Base-by-base conservation (phyloP, 1,284 basidiomycete species). In the Kalmanozyma brasiliensis region DNA sequence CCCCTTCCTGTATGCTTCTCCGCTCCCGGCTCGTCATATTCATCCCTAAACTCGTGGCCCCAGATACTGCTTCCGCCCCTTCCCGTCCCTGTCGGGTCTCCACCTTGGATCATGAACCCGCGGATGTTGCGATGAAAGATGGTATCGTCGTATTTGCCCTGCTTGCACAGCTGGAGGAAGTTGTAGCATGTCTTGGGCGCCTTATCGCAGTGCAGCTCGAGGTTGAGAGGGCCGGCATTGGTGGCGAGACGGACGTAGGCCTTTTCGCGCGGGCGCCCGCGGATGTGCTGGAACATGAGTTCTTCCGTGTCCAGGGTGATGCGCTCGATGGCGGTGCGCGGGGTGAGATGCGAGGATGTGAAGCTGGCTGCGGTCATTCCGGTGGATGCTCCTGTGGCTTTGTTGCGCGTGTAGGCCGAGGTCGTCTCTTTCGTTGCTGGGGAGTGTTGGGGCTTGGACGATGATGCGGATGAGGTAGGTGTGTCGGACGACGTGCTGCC, bases 61-160 rank as follows among this genome's bases (percentile, higher is more conserved):
- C 95, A 98, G 79, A 89, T 90, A n/a, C 92, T 94, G 77, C 91
- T 86, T 7, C 95, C 95, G 4, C 95, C 96, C 24, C 91, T 85
- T 1, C 96, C 95, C 2, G 94, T 98, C 1, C 96, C 95, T 0
- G 93, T 94, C 2, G 94, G 94, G 82, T 98, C 94, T 41, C 94
- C 95, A 1, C 93, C 94, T 87, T 97, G 94, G 24, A 94, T 88
- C 96, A 99, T 98, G 81, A 99, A 99, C 0, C 92, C 94, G 6
- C 94, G 94, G 13, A 99, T 93, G 44, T 96, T 85, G 32, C 95
- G 89, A 80, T 99, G 95, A 83, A 98, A 99, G 29, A 81, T 69
- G 61, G 88, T 89, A 73, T 92, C 85, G 74, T 97, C 89, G 81
- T 98, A 99, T 74, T 94, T 93, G 3, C 94, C 93, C 32, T 89